Evolutionary conservation across 2,329 filamentous ascomycete genomes (phyloP).

Genomic region (Tolypocladium pustulatum): DNA sequence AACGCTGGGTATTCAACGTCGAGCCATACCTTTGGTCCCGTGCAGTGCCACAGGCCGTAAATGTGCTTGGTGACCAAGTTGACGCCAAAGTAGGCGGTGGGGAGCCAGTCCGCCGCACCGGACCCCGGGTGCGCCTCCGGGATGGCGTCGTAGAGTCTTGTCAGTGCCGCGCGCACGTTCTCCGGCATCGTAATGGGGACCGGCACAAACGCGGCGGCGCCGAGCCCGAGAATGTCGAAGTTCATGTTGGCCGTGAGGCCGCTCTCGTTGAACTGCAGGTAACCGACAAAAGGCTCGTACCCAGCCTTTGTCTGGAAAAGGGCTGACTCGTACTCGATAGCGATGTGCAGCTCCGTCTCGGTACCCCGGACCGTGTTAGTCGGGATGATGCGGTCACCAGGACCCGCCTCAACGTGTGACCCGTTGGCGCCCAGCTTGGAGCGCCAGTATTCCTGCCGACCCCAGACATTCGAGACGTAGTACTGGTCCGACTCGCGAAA

Average conservation of each 20-base stretch:
- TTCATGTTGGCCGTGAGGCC: conserved; percentile 12
- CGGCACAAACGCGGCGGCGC: conserved; percentile 14
- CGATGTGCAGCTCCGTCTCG: conserved; percentile 22
- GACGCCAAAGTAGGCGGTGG: conserved; percentile 20
- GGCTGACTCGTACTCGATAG: conserved; percentile 28
- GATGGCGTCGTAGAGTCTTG: conserved; percentile 19
- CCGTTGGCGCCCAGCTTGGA: conserved; percentile 14
- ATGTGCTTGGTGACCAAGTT: conserved; percentile 26
- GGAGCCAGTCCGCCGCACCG: conserved; percentile 19
- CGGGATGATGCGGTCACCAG: conserved; percentile 11
- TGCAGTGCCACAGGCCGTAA: conserved; percentile 27
- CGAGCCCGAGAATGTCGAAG: conserved; percentile 13
- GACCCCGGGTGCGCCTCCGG: conserved; percentile 14
- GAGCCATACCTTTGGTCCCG: conserved; percentile 22
- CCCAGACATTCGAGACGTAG: conserved; percentile 31
- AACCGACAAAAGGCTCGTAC: conserved; percentile 22
- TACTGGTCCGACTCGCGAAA: conserved; percentile 30
- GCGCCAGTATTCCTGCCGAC: conserved; percentile 29
- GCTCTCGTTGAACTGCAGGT: conserved; percentile 18
- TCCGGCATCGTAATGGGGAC: conserved; percentile 20
- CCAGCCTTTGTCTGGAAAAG: conserved; percentile 28
- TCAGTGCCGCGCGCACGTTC: conserved; percentile 16
- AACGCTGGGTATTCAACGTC: conserved; percentile 20
- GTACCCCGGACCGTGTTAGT: conserved; percentile 8
- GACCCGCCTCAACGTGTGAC: conserved; percentile 6